These are phyloP conservation scores for Hypocrella siamensis DNA, from an alignment of 2,329 filamentous ascomycete species.

Conservation along the genomic window DNA sequence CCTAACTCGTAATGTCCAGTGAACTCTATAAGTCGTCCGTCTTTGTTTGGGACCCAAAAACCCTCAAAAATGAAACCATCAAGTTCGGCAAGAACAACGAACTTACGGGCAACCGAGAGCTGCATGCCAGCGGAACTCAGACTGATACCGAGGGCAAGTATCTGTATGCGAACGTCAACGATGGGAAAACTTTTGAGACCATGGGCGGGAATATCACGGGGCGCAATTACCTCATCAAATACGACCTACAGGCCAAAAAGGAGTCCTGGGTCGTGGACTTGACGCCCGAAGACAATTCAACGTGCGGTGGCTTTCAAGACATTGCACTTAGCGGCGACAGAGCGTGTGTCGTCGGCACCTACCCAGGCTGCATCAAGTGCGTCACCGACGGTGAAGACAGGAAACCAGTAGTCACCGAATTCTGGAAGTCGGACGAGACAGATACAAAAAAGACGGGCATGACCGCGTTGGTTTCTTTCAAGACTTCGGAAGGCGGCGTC, in stretches of 20 bases:
- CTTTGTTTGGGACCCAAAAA: slow-evolving; percentile 1
- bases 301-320: slow-evolving; percentile 23
- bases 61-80: slow-evolving; percentile 10
- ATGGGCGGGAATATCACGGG: slow-evolving; percentile 17
- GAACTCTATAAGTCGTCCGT: slow-evolving; percentile 1
- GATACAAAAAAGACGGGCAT: no score
- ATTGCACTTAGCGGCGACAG: slow-evolving; percentile 18
- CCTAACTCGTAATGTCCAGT: neutral
- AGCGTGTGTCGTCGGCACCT: slow-evolving; percentile 22
- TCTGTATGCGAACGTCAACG: slow-evolving; percentile 19
- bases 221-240: slow-evolving; percentile 20
- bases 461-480: no score
- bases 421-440: no score
- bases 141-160: slow-evolving; percentile 15
- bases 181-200: slow-evolving; percentile 18
- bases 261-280: slow-evolving; percentile 18
- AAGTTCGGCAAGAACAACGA: slow-evolving; percentile 8
- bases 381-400: slow-evolving; percentile 10
- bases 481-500: no score
- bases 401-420: no score
- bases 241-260: slow-evolving; percentile 10
- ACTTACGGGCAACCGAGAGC: slow-evolving; percentile 10
- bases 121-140: slow-evolving; percentile 16
- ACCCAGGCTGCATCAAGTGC: slow-evolving; percentile 18
- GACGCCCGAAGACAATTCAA: slow-evolving; percentile 9